Conservation (phyloP, 768 basidiomycete species). For the Phaeolepiota aurea region DNA sequence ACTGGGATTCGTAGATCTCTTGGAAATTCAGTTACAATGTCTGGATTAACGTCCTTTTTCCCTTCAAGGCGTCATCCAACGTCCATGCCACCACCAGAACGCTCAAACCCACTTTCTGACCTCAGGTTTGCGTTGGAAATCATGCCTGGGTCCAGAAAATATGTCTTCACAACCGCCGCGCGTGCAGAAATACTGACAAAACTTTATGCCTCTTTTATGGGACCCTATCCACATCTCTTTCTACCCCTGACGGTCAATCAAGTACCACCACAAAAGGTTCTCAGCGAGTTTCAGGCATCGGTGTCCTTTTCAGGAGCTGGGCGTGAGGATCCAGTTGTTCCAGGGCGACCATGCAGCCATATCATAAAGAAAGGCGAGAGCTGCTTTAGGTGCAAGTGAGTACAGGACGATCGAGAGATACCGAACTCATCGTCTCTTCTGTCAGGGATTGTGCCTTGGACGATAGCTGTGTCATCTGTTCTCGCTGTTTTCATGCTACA, state of each 20-base stretch:
- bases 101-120: constrained; percentile 55
- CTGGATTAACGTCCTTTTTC: constrained; percentile 15
- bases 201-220: constrained; percentile 80
- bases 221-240: constrained; percentile 64
- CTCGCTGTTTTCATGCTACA: constrained; percentile 84
- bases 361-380: constrained; percentile 89
- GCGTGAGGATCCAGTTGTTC: constrained; percentile 48
- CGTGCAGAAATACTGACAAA: constrained; percentile 78
- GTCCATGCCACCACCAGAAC: constrained; percentile 11
- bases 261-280: constrained; percentile 52
- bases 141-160: constrained; percentile 74
- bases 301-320: constrained; percentile 49
- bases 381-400: constrained; percentile 92
- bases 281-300: constrained; percentile 64
- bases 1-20: constrained; percentile 11
- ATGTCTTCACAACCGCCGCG: constrained; percentile 63
- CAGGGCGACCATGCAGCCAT: constrained; percentile 74
- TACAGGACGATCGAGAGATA: constrained; percentile 8
- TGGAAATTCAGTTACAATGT: constrained; percentile 9
- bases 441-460: constrained; percentile 85
- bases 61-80: constrained; percentile 12
- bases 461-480: constrained; percentile 85
- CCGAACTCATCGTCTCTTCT: constrained; percentile 2
- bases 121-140: constrained; percentile 73
- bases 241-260: constrained; percentile 56